phyloP scores from a whole-genome alignment of 306 rosid genomes.

The Urtica urens region DNA sequence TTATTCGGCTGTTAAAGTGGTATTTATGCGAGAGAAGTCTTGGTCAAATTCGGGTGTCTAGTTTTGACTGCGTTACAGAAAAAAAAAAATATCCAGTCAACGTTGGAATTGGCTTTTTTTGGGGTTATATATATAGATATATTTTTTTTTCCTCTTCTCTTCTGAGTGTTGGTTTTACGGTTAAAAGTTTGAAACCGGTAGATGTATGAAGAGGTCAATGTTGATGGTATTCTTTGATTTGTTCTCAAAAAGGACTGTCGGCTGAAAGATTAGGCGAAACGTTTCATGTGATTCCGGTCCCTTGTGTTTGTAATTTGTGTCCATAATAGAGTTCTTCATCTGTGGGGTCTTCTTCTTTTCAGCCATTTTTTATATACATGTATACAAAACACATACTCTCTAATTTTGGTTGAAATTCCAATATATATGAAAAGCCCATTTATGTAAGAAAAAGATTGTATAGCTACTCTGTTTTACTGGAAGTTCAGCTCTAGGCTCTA shows the following conservation, averaged over 20 bases:
- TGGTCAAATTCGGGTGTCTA: too few relatives aligned
- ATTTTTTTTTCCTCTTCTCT: neutral
- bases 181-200: too few relatives aligned
- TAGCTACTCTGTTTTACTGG: neutral
- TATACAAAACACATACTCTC: constrained; percentile 1
- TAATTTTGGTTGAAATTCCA: constrained; percentile 10
- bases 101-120: too few relatives aligned
- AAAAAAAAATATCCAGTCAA: too few relatives aligned
- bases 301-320: constrained; percentile 12
- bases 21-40: too few relatives aligned
- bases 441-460: neutral
- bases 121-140: neutral
- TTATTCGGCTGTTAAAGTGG: too few relatives aligned
- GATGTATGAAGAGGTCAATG: constrained; percentile 36
- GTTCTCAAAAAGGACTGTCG: constrained; percentile 23
- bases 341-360: neutral
- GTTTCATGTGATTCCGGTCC: constrained; percentile 16
- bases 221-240: constrained; percentile 63
- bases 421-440: constrained; percentile 12
- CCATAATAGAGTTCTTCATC: constrained; percentile 17
- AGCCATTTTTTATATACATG: too few relatives aligned
- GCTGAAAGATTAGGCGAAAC: constrained; percentile 17
- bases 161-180: neutral
- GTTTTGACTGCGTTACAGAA: too few relatives aligned
- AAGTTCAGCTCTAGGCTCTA: too few relatives aligned